Conservation (phyloP, 371 early-diverging fungal genomes). For the Thermomucor indicae-seudaticae region DNA sequence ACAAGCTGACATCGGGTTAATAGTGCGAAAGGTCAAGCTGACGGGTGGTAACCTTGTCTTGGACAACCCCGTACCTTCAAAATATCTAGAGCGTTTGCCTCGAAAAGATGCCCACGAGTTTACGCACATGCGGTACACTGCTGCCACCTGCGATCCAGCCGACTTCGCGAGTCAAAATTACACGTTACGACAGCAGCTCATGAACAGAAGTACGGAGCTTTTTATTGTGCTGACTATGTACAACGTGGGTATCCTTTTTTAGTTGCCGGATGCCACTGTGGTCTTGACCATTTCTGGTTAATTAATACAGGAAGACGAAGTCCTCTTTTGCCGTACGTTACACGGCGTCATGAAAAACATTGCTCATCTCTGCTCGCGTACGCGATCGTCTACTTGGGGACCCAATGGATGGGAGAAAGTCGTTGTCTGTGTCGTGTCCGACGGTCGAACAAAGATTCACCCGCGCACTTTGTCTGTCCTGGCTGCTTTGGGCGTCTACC, state of each 20-base stretch:
- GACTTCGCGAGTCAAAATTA: conserved; percentile 72
- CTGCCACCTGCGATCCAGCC: conserved; percentile 82
- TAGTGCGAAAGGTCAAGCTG: conserved; percentile 57
- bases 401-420: conserved; percentile 90
- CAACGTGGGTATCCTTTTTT: conserved; percentile 44
- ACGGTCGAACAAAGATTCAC: conserved; percentile 62
- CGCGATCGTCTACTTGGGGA: conserved; percentile 81
- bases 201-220: conserved; percentile 77
- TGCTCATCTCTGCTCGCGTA: conserved; percentile 78
- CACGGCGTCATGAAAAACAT: conserved; percentile 90
- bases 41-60: conserved; percentile 74
- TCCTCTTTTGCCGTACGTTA: conserved; percentile 88
- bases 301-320: conserved; percentile 78
- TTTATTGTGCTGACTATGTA: conserved; percentile 88
- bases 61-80: conserved; percentile 72
- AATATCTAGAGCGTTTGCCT: conserved; percentile 55
- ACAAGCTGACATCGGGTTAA: background rate
- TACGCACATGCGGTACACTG: conserved; percentile 84
- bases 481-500: conserved; percentile 77
- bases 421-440: conserved; percentile 87
- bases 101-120: conserved; percentile 66
- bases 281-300: background rate
- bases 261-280: background rate
- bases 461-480: conserved; percentile 65
- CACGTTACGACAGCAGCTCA: conserved; percentile 76